Evolutionary conservation across 148 eudicot genomes (phyloP), one percentile per base, ranked within the genome.

Genomic region (Camellia sinensis): DNA sequence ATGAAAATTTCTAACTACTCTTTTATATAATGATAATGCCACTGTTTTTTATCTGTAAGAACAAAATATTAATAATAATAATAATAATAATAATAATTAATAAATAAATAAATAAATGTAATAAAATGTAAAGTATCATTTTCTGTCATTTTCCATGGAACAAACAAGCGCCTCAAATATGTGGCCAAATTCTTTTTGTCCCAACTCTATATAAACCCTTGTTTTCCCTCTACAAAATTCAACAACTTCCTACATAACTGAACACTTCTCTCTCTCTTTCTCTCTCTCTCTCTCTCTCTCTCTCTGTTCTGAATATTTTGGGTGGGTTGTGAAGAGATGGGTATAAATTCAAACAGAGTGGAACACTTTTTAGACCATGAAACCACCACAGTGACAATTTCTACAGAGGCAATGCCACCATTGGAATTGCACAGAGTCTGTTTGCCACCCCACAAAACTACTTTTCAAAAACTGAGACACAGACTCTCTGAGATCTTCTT

Each of bases 401-500:
- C 75, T 44, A 13, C 88, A 1, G 19, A 66, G 22, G 59, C 50
- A 75, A 18, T 73, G n/a, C 81, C 82, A 50, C 77, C 72, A 46
- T 21, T 75, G 21, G 90, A 87, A 65, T 81, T 92, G 9, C 99
- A 95, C 88, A 83, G 44, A 9, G 98, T 96, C 19, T 89, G 93
- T 71, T 46, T 93, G 71, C 99, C 99, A 13, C 99, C 98, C 0
- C 85, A 86, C 62, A 82, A 48, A 66, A 90, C 86, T 74, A 91
- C 94, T 0, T 14, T 89, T 0, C 80, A 87, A 74, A 96, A 93
- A 80, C 88, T 96, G 3, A 82, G 86, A 21, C 84, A 84, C 63
- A 85, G 92, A 60, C 40, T 93, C 0, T 84, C 91, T 2, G 99
- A 96, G 50, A 89, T 96, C 0, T 93, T 96, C 74, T 96, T 96